Evolutionary conservation across 805 yeast species (phyloP), one percentile per base, ranked within the genome.

Genomic region (Saturnispora diversa): DNA sequence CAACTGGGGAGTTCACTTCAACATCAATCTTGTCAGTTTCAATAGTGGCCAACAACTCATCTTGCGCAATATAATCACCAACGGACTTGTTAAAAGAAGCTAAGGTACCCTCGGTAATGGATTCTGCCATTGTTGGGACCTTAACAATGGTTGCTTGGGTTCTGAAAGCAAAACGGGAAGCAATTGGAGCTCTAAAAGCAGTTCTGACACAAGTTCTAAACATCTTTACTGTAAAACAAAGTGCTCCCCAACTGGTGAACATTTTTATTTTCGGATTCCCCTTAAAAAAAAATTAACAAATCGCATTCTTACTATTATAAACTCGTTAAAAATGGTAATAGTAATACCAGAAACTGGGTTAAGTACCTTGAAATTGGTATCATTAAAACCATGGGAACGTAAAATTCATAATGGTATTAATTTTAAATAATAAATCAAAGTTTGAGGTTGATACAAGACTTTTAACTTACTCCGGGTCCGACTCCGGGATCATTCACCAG

Each of bases 121-220:
- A 88, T 68, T 92, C 98, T 32, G 98, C 97, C 97, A 92, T 87
- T 50, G 85, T 94, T 36, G 98, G 98, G 17, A 92, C 97, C 63
- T 87, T 84, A 39, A 90, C 94, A 36, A 62, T 56, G 22, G 64
- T 65, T 2, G 69, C 53, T 40, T 60, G 53, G 26, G 50, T 56
- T 49, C 69, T 58, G 21, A 44, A 47, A 39, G 50, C 42, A 22
- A 24, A 15, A 9, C 27, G 32, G 15, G 42, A 23, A 13, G 35
- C 30, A 13, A 27, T 16, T 20, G 37, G 34, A 30, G 39, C 37
- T 31, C 37, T 37, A 12, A 39, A 39, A n/a, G 34, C 34, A 23
- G 41, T 35, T 27, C 34, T 40, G 17, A 27, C 26, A 16, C 46
- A 40, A 20, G 41, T 29, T 45, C 47, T 50, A 30, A 44, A 34